Evolutionary conservation across 805 yeast genomes (phyloP).

Genomic region (Pichia gijzeniarum): DNA sequence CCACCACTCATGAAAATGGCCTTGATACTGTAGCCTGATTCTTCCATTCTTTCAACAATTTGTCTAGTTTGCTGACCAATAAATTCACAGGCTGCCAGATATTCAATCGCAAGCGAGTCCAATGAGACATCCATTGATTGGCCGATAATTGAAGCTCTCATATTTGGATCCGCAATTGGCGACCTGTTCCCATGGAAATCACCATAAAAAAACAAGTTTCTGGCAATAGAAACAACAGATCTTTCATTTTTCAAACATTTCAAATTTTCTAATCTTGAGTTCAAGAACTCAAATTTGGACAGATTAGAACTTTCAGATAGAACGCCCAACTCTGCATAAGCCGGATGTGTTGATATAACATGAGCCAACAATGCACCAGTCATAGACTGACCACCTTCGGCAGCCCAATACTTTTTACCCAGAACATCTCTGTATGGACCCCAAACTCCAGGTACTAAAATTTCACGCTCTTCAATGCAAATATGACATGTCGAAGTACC

Average conservation of each 20-base stretch:
- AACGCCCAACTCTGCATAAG: conserved; percentile 63
- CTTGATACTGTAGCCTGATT: conserved; percentile 68
- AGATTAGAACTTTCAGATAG: conserved; percentile 62
- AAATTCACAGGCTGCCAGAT: conserved; percentile 93
- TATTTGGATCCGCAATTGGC: conserved; percentile 92
- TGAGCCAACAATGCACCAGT: conserved; percentile 93
- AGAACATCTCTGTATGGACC: conserved; percentile 95
- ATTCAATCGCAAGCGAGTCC: conserved; percentile 77
- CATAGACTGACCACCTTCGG: conserved; percentile 98
- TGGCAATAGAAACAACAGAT: conserved; percentile 75
- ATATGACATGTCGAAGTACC: conserved; percentile 98
- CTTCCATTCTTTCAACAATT: conserved; percentile 78
- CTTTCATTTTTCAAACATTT: conserved; percentile 50
- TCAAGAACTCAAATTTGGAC: conserved; percentile 78
- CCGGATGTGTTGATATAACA: conserved; percentile 84
- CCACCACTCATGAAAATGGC: conserved; percentile 92
- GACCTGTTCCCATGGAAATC: conserved; percentile 96
- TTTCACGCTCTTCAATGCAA: conserved; percentile 74
- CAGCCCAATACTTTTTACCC: conserved; percentile 88
- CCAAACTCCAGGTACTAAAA: conserved; percentile 96
- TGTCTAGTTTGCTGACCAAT: conserved; percentile 97
- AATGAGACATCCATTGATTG: conserved; percentile 85
- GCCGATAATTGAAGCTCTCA: conserved; percentile 91
- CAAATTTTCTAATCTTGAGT: conserved; percentile 64
- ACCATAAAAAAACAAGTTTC: conserved; percentile 86